Evolutionary conservation across 768 basidiomycete species (phyloP).

Genomic region (Hebeloma cylindrosporum): DNA sequence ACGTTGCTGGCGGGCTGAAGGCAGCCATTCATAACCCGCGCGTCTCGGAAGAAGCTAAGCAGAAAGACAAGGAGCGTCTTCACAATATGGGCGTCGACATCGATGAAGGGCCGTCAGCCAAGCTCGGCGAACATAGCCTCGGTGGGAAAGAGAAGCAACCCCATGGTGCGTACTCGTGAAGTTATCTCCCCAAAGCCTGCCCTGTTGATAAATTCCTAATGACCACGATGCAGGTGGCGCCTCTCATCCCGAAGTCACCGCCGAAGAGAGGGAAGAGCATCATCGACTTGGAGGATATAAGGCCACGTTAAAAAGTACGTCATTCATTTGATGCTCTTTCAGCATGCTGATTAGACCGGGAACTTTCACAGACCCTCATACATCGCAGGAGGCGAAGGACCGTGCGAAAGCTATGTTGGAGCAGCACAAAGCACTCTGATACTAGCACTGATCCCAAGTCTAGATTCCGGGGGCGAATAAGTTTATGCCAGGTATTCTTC

Average conservation of each 20-base stretch:
- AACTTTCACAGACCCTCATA: constrained; percentile 21
- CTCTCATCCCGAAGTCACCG: background rate
- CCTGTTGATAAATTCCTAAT: background rate
- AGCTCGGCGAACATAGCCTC: no score
- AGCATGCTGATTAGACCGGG: background rate
- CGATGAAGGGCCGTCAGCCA: no score
- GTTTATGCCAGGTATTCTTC: no score
- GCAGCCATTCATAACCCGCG: background rate
- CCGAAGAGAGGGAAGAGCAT: constrained; percentile 10
- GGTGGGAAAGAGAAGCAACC: no score
- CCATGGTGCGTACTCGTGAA: no score
- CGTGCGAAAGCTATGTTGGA: constrained; percentile 22
- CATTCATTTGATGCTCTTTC: background rate
- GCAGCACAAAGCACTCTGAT: no score
- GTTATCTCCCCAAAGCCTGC: background rate
- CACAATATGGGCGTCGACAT: background rate
- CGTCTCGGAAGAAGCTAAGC: background rate
- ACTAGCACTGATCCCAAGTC: no score
- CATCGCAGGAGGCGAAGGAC: constrained; percentile 22
- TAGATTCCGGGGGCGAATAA: no score
- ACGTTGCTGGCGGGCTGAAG: background rate
- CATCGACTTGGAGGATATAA: constrained; percentile 30
- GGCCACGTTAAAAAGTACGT: constrained; percentile 29
- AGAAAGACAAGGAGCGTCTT: background rate
- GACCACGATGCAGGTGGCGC: no score